A percentile compares a stretch with the other conserved stretches of the same genome.
phyloP scores from a whole-genome alignment of 495 filamentous ascomycete species.

The Pyronema omphalodes region DNA sequence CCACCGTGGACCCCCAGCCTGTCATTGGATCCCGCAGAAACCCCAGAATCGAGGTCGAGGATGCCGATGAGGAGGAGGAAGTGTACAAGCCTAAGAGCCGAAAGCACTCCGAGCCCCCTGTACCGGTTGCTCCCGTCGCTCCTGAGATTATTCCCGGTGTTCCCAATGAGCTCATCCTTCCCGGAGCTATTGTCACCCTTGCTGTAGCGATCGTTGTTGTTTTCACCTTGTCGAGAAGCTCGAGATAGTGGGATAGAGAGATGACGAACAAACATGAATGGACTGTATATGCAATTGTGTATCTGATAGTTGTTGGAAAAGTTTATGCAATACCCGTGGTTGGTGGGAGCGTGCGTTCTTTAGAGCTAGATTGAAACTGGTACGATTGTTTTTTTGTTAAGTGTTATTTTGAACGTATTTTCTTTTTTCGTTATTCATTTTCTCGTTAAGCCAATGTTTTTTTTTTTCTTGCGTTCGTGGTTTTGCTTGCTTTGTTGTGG shows the following conservation, averaged over 20 bases:
- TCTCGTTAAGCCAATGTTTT: not conserved
- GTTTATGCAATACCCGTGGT: slow-evolving; percentile 8
- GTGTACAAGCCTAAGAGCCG: slow-evolving; percentile 29
- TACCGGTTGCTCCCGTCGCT: slow-evolving; percentile 25
- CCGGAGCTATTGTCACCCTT: slow-evolving; percentile 83
- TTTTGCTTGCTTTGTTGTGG: not conserved
- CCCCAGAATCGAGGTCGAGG: slow-evolving; percentile 37
- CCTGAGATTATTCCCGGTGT: slow-evolving; percentile 65
- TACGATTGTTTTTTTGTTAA: slow-evolving; percentile 8
- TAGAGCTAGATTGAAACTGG: slow-evolving; percentile 6
- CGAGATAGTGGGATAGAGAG: slow-evolving; percentile 1
- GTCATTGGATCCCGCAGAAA: slow-evolving; percentile 29
- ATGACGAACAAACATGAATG: slow-evolving; percentile 1
- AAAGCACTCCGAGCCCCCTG: slow-evolving; percentile 17
- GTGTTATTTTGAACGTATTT: slow-evolving; percentile 1
- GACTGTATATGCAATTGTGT: slow-evolving; percentile 8
- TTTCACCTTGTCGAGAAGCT: slow-evolving; percentile 61
- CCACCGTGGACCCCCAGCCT: slow-evolving; percentile 50
- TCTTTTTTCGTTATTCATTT: not conserved
- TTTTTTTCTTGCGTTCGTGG: not conserved
- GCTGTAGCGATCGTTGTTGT: slow-evolving; percentile 87
- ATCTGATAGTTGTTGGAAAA: slow-evolving; percentile 4
- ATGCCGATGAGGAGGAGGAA: slow-evolving; percentile 39
- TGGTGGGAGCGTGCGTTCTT: slow-evolving; percentile 9
- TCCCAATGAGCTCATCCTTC: slow-evolving; percentile 83